These are phyloP conservation scores for Iris pallida DNA, from an alignment of 116 monocot species.

Conservation along the genomic window DNA sequence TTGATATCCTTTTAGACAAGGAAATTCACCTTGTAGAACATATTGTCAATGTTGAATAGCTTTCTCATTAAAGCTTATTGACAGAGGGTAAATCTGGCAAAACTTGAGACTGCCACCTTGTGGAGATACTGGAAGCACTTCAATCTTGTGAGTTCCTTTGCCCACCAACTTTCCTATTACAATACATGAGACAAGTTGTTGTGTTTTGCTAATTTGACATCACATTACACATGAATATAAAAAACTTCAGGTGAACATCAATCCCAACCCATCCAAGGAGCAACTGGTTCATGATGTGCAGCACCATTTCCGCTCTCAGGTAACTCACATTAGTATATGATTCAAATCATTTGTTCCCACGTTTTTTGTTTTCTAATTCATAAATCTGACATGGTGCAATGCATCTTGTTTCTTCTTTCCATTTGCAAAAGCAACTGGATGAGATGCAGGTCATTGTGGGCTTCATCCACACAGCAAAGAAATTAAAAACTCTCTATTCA, in stretches of 20 bases:
- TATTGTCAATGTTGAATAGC: background rate
- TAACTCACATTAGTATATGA: slow-evolving; percentile 9
- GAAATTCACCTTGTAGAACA: background rate
- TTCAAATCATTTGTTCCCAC: background rate
- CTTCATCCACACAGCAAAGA: slow-evolving; percentile 70
- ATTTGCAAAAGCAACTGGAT: slow-evolving; percentile 64
- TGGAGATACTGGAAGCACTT: slow-evolving; percentile 76
- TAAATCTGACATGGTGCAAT: background rate
- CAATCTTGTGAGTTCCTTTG: slow-evolving; percentile 44
- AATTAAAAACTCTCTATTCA: slow-evolving; percentile 32
- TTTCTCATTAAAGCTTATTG: slow-evolving; percentile 10
- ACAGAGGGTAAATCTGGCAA: slow-evolving; percentile 55
- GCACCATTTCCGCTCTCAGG: slow-evolving; percentile 69
- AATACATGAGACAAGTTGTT: background rate
- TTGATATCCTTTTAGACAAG: too few species aligned
- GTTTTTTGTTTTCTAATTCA: background rate
- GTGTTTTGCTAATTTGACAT: background rate
- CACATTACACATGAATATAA: background rate
- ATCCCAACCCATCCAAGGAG: slow-evolving; percentile 71
- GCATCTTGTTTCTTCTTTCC: background rate
- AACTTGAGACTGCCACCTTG: slow-evolving; percentile 43
- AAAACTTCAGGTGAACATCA: slow-evolving; percentile 37
- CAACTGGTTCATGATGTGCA: slow-evolving; percentile 52
- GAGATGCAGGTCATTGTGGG: slow-evolving; percentile 81
- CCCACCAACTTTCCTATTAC: background rate